Base-by-base conservation (phyloP, 768 basidiomycete genomes). In the Trametes villosa region DNA sequence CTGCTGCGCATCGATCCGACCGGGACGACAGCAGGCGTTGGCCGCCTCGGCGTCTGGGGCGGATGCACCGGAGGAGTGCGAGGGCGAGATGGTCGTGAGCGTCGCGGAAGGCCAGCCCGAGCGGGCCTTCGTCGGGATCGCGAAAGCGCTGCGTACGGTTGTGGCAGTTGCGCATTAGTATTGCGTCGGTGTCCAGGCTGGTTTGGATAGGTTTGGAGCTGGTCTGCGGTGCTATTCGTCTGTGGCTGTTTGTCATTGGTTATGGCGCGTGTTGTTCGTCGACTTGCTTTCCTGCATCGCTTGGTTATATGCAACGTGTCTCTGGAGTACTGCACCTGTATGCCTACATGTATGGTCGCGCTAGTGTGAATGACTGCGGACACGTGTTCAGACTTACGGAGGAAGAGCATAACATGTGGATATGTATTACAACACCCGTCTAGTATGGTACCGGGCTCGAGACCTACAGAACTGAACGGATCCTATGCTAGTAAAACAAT, bases 31-130 rank as follows among this genome's bases (percentile, higher is more conserved):
- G 24, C 41, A 11, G 36, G 6, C 36, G 36, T 29, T 17, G 24
- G 47, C 29, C 3, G 26, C 33, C 18, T 4, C 26, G 17, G 12
- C 24, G 20, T 27, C 24, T 15, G 15, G 8, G 12, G 31, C 27
- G 26, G 31, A 51, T 27, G 7, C 1, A 44, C 27, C n/a, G 36
- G 13, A n/a, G 3, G 48, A 46, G 22, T 62, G 61, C 38, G 45
- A 33, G 11, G 61, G 61, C n/a, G 55, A 62, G 51, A 47, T 62
- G 36, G 30, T 49, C n/a, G 55, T 62, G 36, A 62, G 54, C 42
- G 30, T 62, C 26, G 20, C 31, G 22, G 60, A 62, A 24, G 27
- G 51, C 27, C 36, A 26, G 17, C 42, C 50, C 9, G 24, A 18
- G 12, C 17, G 34, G 15, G 34, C n/a, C 0, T 57, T 20, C 9